Evolutionary conservation across 2,329 filamentous ascomycete genomes (phyloP).

Genomic region (Exutisphaerella laricina): DNA sequence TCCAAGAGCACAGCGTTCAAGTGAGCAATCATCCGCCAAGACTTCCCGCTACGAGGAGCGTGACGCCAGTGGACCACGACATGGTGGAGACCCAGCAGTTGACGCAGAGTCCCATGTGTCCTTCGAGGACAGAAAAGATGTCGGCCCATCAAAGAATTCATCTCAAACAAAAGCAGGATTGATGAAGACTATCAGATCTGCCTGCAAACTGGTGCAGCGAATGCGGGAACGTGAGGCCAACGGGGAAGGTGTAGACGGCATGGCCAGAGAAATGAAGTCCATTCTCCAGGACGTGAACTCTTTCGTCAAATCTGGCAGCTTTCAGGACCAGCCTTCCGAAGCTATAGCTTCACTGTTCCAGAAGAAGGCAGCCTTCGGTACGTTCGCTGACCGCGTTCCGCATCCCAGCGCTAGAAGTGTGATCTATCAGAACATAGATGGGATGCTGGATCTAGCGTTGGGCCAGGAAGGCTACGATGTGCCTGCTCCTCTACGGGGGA

Average conservation of each 20-base stretch:
- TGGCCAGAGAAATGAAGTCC: slow-evolving; percentile 10
- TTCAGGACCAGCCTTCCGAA: slow-evolving; percentile 15
- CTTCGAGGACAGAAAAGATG: too few relatives aligned
- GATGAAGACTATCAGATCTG: slow-evolving; percentile 13
- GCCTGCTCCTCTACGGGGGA: background rate
- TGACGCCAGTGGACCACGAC: too few relatives aligned
- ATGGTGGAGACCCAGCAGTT: too few relatives aligned
- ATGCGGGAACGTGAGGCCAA: slow-evolving; percentile 17
- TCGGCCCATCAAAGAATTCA: too few relatives aligned
- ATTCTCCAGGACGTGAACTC: slow-evolving; percentile 14
- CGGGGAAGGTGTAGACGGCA: slow-evolving; percentile 14
- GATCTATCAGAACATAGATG: slow-evolving; percentile 14
- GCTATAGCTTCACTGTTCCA: slow-evolving; percentile 16
- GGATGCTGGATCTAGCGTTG: slow-evolving; percentile 11
- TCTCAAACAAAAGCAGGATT: slow-evolving; percentile 1
- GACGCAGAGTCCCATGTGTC: too few relatives aligned
- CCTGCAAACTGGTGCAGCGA: slow-evolving; percentile 15
- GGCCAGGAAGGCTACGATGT: background rate
- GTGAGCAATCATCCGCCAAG: too few relatives aligned
- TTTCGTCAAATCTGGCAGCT: slow-evolving; percentile 13
- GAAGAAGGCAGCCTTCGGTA: slow-evolving; percentile 16
- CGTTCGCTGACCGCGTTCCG: slow-evolving; percentile 11
- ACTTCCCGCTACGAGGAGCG: too few relatives aligned
- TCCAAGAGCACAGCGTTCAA: too few relatives aligned
- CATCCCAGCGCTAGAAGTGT: slow-evolving; percentile 11